phyloP scores from a whole-genome alignment of 345 rosid species.

The Camelina hispida region DNA sequence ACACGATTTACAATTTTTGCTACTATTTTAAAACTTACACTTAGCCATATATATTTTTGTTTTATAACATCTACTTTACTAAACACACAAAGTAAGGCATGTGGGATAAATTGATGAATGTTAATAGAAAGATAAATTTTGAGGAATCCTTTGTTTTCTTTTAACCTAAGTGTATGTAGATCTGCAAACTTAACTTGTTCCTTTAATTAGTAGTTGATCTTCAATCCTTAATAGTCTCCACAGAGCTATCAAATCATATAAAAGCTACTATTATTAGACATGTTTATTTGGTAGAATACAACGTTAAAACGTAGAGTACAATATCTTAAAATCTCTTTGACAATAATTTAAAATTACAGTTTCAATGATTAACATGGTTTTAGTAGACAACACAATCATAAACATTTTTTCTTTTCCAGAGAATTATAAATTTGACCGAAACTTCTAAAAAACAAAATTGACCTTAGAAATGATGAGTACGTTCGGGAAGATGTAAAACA shows the following conservation, averaged over 20 bases:
- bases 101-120: no score
- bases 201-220: no score
- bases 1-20: conserved; percentile 20
- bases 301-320: not conserved
- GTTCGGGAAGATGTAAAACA: conserved; percentile 9
- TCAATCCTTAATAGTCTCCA: no score
- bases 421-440: not conserved
- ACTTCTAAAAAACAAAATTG: not conserved
- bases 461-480: not conserved
- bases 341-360: not conserved
- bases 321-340: not conserved
- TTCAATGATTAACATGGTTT: not conserved
- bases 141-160: no score
- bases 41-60: not conserved
- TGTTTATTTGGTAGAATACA: not conserved
- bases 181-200: no score
- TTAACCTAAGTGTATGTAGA: no score
- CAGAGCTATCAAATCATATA: not conserved
- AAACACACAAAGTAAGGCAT: no score
- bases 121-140: no score
- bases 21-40: not conserved
- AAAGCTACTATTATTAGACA: not conserved
- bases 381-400: not conserved
- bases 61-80: no score
- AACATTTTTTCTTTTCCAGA: no score